Conservation (phyloP, 768 basidiomycete genomes). For the Hortiboletus campestris region DNA sequence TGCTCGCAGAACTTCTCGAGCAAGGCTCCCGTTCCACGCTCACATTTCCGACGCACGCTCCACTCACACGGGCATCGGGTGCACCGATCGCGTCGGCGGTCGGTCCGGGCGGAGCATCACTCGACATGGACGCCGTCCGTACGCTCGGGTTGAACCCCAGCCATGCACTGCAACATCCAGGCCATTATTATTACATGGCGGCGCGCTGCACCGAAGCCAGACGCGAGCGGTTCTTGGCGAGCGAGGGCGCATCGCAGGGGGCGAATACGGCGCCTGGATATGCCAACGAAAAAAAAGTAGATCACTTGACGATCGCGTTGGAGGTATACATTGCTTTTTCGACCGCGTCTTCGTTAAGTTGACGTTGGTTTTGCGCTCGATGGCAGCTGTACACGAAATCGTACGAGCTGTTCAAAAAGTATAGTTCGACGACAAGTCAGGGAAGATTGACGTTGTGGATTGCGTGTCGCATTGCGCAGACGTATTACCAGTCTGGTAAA, state of each 20-base stretch:
- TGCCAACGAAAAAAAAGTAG: constrained; percentile 88
- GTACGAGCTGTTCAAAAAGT: constrained; percentile 90
- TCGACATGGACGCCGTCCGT: constrained; percentile 60
- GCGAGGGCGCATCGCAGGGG: constrained; percentile 43
- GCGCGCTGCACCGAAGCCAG: constrained; percentile 82
- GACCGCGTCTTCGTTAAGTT: not conserved
- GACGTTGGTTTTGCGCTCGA: not conserved
- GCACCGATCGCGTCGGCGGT: too few relatives aligned
- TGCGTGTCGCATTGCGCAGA: constrained; percentile 85
- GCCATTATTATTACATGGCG: constrained; percentile 83
- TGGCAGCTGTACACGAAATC: constrained; percentile 86
- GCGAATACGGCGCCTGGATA: constrained; percentile 62
- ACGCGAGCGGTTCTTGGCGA: constrained; percentile 60
- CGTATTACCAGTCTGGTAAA: constrained; percentile 77
- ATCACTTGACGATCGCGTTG: constrained; percentile 77
- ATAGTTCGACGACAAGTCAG: constrained; percentile 54
- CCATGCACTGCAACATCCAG: constrained; percentile 84
- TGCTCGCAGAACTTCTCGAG: constrained; percentile 89
- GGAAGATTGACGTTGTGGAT: constrained; percentile 86
- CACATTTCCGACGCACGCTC: constrained; percentile 57
- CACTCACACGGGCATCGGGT: constrained; percentile 33
- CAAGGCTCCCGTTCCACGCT: constrained; percentile 68
- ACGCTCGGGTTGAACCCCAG: constrained; percentile 74
- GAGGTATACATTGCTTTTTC: constrained; percentile 51
- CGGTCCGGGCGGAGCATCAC: constrained; percentile 16